These are phyloP conservation scores for Phaeosphaeria sp. DNA, from an alignment of 2,329 filamentous ascomycete genomes.

Conservation along the genomic window DNA sequence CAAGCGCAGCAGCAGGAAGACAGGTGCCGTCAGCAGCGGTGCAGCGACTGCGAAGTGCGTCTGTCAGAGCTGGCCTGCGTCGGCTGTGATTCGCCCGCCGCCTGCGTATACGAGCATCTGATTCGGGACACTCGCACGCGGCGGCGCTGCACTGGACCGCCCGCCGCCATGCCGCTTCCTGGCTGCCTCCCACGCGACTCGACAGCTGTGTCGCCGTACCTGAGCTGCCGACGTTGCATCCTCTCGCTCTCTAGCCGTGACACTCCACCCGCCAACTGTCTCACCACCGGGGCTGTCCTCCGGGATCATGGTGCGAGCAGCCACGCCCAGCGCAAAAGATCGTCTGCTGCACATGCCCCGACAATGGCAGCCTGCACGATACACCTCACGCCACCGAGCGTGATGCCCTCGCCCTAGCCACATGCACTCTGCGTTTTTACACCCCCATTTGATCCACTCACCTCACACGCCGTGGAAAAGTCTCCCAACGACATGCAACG, in stretches of 20 bases:
- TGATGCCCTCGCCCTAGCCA: conserved; percentile 17
- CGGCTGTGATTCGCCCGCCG: background rate
- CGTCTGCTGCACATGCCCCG: background rate
- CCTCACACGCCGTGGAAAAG: conserved; percentile 7
- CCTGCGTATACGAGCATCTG: background rate
- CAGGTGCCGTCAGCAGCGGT: background rate
- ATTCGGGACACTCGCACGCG: background rate
- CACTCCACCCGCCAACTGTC: too few species aligned
- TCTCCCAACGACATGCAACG: conserved; percentile 12
- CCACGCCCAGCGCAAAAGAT: too few species aligned
- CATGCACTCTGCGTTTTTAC: conserved; percentile 16
- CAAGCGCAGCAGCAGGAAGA: background rate
- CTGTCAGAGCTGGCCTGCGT: background rate
- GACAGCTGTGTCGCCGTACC: background rate
- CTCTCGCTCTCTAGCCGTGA: too few species aligned
- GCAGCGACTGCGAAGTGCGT: background rate
- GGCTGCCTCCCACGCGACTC: background rate
- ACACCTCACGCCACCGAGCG: conserved; percentile 27
- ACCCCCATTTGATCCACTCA: conserved; percentile 9
- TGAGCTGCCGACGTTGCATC: too few species aligned
- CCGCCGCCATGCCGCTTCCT: background rate
- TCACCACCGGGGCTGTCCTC: too few species aligned
- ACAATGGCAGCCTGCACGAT: background rate
- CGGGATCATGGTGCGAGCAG: too few species aligned
- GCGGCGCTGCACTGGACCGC: background rate